Percentiles rank a stretch among this genome's conserved stretches.
Evolutionary conservation across 1,284 basidiomycete species (phyloP).

Genomic region (Coniferiporia sulphurascens): DNA sequence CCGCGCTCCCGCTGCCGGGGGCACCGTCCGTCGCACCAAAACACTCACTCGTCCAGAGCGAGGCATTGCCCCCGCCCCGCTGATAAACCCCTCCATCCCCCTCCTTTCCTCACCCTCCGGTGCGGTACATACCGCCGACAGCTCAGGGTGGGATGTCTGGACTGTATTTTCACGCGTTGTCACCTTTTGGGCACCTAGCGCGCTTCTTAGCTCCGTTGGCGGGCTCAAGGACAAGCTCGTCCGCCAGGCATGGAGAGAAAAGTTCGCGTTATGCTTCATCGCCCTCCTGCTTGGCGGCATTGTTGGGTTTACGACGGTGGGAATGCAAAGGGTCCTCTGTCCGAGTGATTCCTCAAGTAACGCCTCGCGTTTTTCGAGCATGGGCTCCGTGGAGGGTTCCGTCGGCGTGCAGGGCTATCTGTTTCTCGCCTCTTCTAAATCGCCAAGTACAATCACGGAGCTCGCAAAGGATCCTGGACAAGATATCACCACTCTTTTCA

Average conservation of each 20-base stretch:
- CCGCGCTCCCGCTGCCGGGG: slow-evolving; percentile 47
- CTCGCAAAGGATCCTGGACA: slow-evolving; percentile 69
- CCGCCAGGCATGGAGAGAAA: slow-evolving; percentile 96
- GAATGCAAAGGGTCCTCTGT: slow-evolving; percentile 90
- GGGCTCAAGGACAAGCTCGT: slow-evolving; percentile 77
- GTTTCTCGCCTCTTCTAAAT: slow-evolving; percentile 65
- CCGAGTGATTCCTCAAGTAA: slow-evolving; percentile 56
- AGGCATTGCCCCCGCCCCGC: slow-evolving; percentile 86
- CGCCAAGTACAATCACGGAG: slow-evolving; percentile 44
- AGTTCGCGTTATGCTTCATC: slow-evolving; percentile 89
- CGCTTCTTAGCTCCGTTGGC: slow-evolving; percentile 68
- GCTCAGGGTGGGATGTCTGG: slow-evolving; percentile 70
- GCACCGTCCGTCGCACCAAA: slow-evolving; percentile 77
- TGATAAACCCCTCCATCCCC: slow-evolving; percentile 73
- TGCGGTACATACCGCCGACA: slow-evolving; percentile 27
- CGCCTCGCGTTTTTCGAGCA: slow-evolving; percentile 64
- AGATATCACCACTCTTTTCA: slow-evolving; percentile 87
- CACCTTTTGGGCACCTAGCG: slow-evolving; percentile 90
- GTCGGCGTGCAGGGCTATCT: slow-evolving; percentile 78
- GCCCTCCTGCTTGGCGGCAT: slow-evolving; percentile 73
- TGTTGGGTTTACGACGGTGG: slow-evolving; percentile 93
- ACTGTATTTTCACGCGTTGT: slow-evolving; percentile 72
- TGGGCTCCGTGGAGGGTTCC: slow-evolving; percentile 53
- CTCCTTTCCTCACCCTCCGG: slow-evolving; percentile 35
- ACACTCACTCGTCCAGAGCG: slow-evolving; percentile 96